Conservation (phyloP, 345 rosid genomes). For the Orychophragmus violaceus region DNA sequence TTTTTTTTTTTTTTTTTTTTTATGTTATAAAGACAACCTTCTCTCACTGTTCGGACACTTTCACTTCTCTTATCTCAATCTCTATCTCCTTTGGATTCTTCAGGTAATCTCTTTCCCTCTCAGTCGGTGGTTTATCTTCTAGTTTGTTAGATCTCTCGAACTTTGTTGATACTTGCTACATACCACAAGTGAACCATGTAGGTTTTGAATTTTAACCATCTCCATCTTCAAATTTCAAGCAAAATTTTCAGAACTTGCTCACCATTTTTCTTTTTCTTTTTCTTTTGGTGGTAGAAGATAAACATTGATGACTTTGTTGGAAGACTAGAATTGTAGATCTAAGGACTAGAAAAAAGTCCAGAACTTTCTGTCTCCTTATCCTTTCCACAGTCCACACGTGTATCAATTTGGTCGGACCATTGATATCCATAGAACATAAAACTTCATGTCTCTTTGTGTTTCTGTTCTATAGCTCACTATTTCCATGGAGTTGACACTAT, state of each 20-base stretch:
- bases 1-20: background rate
- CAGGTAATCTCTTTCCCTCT: slow-evolving; percentile 22
- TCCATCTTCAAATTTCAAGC: slow-evolving; percentile 6
- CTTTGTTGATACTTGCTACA: slow-evolving; percentile 1
- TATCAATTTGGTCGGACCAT: background rate
- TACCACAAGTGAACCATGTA: background rate
- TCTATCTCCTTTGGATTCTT: slow-evolving; percentile 13
- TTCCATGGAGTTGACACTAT: background rate
- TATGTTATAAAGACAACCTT: background rate
- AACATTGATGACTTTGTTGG: background rate
- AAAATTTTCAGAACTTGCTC: background rate
- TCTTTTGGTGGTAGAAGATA: background rate
- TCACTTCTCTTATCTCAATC: slow-evolving; percentile 6
- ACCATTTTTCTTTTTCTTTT: background rate
- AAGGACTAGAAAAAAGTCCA: background rate
- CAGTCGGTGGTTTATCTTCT: background rate
- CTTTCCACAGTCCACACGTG: background rate
- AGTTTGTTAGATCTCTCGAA: slow-evolving; percentile 5
- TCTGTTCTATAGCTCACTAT: background rate
- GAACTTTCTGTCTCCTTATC: background rate
- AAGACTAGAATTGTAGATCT: slow-evolving; percentile 23
- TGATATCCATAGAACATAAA: background rate
- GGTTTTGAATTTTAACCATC: too few species aligned
- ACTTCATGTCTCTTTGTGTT: slow-evolving; percentile 4
- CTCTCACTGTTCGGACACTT: background rate